Conservation (phyloP, 2,329 filamentous ascomycete species). For the Endoconidiophora polonica region DNA sequence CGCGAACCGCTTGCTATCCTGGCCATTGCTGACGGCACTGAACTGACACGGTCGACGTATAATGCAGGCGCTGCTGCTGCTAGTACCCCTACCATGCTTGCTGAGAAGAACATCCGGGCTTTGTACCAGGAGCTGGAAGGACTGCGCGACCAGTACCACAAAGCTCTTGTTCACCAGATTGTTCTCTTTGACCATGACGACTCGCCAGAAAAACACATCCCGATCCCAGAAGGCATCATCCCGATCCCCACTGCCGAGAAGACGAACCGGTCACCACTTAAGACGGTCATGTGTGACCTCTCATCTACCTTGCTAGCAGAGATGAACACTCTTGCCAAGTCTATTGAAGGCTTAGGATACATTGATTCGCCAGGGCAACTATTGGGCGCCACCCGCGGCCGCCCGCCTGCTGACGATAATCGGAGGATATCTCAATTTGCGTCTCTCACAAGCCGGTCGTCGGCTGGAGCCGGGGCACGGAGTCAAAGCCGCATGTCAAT, state of each 20-base stretch:
- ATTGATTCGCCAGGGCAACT: constrained; percentile 59
- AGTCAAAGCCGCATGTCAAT: constrained; percentile 62
- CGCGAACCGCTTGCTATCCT: constrained; percentile 71
- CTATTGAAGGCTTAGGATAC: constrained; percentile 52
- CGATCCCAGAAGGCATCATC: constrained; percentile 50
- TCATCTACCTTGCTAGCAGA: constrained; percentile 58
- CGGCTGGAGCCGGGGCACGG: constrained; percentile 36
- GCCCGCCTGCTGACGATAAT: constrained; percentile 17
- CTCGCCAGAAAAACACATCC: constrained; percentile 30
- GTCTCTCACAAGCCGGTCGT: constrained; percentile 29
- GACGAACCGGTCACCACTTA: constrained; percentile 43
- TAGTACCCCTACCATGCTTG: constrained; percentile 12
- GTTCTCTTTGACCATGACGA: constrained; percentile 60
- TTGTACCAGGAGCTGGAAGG: constrained; percentile 53
- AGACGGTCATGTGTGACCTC: constrained; percentile 64
- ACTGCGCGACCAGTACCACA: constrained; percentile 55
- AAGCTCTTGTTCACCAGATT: constrained; percentile 60
- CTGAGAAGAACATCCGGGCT: constrained; percentile 40
- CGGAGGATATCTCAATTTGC: constrained; percentile 41
- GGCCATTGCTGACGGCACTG: constrained; percentile 66
- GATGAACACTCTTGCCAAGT: constrained; percentile 57
- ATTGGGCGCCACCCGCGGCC: constrained; percentile 17
- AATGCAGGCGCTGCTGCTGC: constrained; percentile 24
- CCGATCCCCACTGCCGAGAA: constrained; percentile 44
- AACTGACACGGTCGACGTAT: constrained; percentile 40